Evolutionary conservation across 2,329 filamentous ascomycete species (phyloP).

Genomic region (Nannizziopsis barbatae): DNA sequence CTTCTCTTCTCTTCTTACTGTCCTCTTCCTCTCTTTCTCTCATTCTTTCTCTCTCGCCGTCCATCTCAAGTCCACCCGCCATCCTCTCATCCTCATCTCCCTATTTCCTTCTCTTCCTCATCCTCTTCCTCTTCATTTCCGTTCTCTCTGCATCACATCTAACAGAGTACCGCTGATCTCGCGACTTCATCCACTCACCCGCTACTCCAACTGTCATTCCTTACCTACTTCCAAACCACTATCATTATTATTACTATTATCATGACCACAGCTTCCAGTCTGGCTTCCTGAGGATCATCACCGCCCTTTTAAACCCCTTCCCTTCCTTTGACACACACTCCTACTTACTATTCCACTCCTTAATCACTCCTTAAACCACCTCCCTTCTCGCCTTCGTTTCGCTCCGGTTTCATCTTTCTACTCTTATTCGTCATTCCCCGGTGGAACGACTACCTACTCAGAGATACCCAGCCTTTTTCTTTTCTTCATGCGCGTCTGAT

Average conservation of each 20-base stretch:
- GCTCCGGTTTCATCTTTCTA: conserved; percentile 9
- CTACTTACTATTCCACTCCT: conserved; percentile 7
- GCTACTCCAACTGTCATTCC: neutral
- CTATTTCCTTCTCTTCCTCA: neutral
- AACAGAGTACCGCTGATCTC: no score
- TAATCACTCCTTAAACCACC: conserved; percentile 9
- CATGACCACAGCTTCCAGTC: conserved; percentile 1
- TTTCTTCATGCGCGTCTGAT: neutral
- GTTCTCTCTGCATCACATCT: neutral
- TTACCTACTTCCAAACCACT: neutral
- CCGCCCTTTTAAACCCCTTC: neutral
- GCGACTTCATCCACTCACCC: neutral
- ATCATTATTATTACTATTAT: neutral
- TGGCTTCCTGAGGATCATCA: neutral
- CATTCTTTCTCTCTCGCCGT: neutral
- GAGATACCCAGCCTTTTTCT: no score
- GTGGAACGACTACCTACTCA: conserved; percentile 24
- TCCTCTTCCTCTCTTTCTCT: conserved; percentile 10
- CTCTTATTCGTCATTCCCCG: conserved; percentile 26
- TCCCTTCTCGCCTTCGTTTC: conserved; percentile 1
- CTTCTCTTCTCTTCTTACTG: conserved; percentile 4
- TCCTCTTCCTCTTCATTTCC: neutral
- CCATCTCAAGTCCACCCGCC: neutral
- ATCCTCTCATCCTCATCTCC: neutral
- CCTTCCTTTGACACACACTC: conserved; percentile 4